A percentile compares a stretch with the other conserved stretches of the same genome.
phyloP scores from a whole-genome alignment of 2,329 filamentous ascomycete genomes.

The Colletotrichum cordylinicola region DNA sequence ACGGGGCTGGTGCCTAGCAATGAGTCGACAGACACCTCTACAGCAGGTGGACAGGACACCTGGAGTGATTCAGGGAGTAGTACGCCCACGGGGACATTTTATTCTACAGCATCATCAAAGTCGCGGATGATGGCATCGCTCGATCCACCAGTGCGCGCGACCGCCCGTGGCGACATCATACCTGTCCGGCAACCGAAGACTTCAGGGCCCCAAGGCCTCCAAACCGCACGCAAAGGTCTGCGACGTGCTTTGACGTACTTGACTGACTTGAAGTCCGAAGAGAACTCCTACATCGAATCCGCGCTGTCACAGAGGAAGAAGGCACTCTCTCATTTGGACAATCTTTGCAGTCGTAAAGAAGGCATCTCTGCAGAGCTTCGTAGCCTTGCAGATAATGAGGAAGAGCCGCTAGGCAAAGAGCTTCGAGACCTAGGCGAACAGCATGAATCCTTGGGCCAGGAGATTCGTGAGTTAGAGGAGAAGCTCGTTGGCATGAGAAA shows the following conservation, averaged over 20 bases:
- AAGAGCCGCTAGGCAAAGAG: constrained; percentile 65
- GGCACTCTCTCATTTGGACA: constrained; percentile 63
- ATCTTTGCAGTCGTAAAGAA: constrained; percentile 53
- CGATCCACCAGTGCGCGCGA: constrained; percentile 42
- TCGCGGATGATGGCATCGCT: constrained; percentile 48
- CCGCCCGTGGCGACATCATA: constrained; percentile 55
- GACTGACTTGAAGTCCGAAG: constrained; percentile 70
- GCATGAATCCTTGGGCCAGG: constrained; percentile 56
- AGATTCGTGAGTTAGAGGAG: constrained; percentile 71
- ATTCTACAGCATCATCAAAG: constrained; percentile 42
- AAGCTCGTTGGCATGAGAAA: constrained; percentile 66
- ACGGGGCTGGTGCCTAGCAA: constrained; percentile 46
- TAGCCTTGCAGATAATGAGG: constrained; percentile 58
- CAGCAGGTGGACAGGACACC: constrained; percentile 29
- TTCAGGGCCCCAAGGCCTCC: constrained; percentile 59
- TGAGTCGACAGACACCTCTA: constrained; percentile 4
- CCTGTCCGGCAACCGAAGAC: constrained; percentile 63
- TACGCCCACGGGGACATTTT: constrained; percentile 45
- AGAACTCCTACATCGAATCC: constrained; percentile 64
- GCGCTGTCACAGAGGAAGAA: constrained; percentile 62
- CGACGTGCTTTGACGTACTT: constrained; percentile 68
- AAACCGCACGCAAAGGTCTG: constrained; percentile 69
- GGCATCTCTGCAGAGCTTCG: constrained; percentile 58
- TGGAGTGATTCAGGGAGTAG: constrained; percentile 46
- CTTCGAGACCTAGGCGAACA: constrained; percentile 65